phyloP scores from a whole-genome alignment of 2,329 filamentous ascomycete species.

The Paracorniculantispora psalliotae region DNA sequence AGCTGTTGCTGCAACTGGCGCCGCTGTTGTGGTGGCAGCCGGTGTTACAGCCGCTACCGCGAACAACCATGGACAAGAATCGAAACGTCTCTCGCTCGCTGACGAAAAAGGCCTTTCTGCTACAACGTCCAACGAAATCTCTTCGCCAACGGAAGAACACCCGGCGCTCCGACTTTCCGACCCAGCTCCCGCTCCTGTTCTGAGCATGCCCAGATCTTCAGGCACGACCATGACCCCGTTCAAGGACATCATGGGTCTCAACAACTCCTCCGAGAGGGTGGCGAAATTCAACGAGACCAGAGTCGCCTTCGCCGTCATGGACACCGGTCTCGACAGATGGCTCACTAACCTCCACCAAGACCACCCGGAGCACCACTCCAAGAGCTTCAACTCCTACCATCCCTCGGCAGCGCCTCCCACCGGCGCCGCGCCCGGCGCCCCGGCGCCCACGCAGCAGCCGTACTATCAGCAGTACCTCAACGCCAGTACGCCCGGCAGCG shows the following conservation, averaged over 20 bases:
- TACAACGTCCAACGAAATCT: constrained; percentile 28
- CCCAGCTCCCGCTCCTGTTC: constrained; percentile 14
- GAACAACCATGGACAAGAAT: constrained; percentile 15
- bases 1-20: neutral
- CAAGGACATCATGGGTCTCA: constrained; percentile 70
- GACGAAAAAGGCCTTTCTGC: constrained; percentile 41
- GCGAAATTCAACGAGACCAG: constrained; percentile 68
- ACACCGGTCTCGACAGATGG: constrained; percentile 68
- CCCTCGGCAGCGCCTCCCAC: constrained; percentile 10
- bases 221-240: constrained; percentile 38
- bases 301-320: constrained; percentile 62
- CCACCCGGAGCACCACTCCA: constrained; percentile 40
- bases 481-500: constrained; percentile 35
- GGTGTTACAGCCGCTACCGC: too few relatives aligned
- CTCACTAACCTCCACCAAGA: constrained; percentile 40
- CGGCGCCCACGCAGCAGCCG: constrained; percentile 36
- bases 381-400: constrained; percentile 11
- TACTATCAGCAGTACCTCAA: constrained; percentile 55
- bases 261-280: constrained; percentile 63
- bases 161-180: constrained; percentile 24
- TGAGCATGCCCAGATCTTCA: constrained; percentile 8
- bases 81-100: constrained; percentile 33
- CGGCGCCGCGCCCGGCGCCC: constrained; percentile 21
- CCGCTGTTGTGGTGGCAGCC: too few relatives aligned
- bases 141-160: constrained; percentile 35